Base-by-base conservation (phyloP, 2,329 filamentous ascomycete genomes). In the Volutella citrinella region DNA sequence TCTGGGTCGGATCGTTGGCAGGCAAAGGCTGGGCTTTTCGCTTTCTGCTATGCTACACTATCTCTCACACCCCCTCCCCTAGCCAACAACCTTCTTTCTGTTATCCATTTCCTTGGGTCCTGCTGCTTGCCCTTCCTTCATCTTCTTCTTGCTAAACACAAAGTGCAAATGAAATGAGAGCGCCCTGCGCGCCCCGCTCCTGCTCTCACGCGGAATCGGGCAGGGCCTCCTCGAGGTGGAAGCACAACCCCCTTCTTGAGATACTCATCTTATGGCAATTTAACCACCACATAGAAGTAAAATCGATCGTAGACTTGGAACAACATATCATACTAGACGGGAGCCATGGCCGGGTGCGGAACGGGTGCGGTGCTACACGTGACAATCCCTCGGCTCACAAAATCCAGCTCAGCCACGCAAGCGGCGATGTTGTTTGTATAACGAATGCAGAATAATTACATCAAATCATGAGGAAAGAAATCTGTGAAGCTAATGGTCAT, bases 31-130 rank as follows among this genome's bases (percentile, higher is more conserved):
- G 46, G 48, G 41, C 48, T 42, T 49, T 35, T 47, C 53, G 50
- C 47, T 53, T 52, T 52, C 50, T 53, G 50, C 46, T 50, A 42
- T 54, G 50, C 48, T 54, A 44, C 51, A 48, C 44, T 49, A 52
- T 50, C 34, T 41, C 48, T n/a, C n/a, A n/a, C n/a, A 52, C 43
- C 49, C 43, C 33, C 43, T 43, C 41, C 49, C 49, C 40, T 38
- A 21, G 26, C 39, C 40, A 46, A 38, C 30, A 30, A 30, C 40
- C 36, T 10, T 17, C 22, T 33, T 19, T 39, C 36, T 31, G 30
- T 32, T 34, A 38, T 30, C 32, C n/a, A n/a, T n/a, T 37, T 38
- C 36, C 27, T 22, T 28, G 33, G 31, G 24, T 22, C 18, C 27
- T 21, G 19, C 32, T 40, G 36, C 33, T 30, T 24, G 15, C 17